Conservation (phyloP, 768 basidiomycete genomes). For the Lactarius trivialis region DNA sequence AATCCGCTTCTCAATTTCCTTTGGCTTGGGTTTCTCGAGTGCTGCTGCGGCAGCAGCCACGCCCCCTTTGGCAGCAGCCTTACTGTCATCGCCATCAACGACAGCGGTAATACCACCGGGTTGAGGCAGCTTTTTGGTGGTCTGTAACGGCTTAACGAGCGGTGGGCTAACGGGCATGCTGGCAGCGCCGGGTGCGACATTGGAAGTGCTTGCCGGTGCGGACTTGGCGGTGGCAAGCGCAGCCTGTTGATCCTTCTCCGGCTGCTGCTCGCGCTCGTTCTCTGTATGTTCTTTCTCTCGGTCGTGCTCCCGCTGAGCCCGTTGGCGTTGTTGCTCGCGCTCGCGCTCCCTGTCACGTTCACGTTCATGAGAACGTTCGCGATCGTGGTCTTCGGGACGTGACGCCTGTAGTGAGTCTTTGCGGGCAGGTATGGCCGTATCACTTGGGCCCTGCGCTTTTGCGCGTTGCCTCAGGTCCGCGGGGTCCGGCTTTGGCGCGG, state of each 20-base stretch:
- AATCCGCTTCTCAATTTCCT: slow-evolving; percentile 75
- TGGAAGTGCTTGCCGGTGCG: slow-evolving; percentile 36
- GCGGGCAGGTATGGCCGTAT: slow-evolving; percentile 33
- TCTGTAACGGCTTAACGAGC: slow-evolving; percentile 67
- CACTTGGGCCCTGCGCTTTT: slow-evolving; percentile 50
- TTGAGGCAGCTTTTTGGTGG: slow-evolving; percentile 49
- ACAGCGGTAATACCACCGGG: slow-evolving; percentile 47
- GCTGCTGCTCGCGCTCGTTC: slow-evolving; percentile 29
- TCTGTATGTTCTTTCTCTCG: slow-evolving; percentile 31
- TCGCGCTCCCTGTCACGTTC: slow-evolving; percentile 25
- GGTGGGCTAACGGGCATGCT: slow-evolving; percentile 50
- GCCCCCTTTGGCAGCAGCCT: slow-evolving; percentile 31
- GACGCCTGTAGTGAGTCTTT: slow-evolving; percentile 40
- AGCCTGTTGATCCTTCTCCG: slow-evolving; percentile 18
- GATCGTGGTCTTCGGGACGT: slow-evolving; percentile 26
- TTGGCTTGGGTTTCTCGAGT: slow-evolving; percentile 53
- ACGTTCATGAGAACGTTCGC: slow-evolving; percentile 30
- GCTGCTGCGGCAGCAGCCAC: slow-evolving; percentile 68
- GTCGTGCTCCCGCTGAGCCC: slow-evolving; percentile 25
- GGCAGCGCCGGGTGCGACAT: slow-evolving; percentile 42
- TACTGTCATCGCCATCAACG: slow-evolving; percentile 41
- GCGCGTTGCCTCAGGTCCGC: slow-evolving; percentile 61
- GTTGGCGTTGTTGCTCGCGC: slow-evolving; percentile 23
- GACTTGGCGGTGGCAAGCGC: slow-evolving; percentile 42
- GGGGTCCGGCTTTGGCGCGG: slow-evolving; percentile 47